A percentile compares a stretch with the other conserved stretches of the same genome.
These are phyloP conservation scores for Auricularia cornea DNA, from an alignment of 768 basidiomycete genomes.

Conservation along the genomic window DNA sequence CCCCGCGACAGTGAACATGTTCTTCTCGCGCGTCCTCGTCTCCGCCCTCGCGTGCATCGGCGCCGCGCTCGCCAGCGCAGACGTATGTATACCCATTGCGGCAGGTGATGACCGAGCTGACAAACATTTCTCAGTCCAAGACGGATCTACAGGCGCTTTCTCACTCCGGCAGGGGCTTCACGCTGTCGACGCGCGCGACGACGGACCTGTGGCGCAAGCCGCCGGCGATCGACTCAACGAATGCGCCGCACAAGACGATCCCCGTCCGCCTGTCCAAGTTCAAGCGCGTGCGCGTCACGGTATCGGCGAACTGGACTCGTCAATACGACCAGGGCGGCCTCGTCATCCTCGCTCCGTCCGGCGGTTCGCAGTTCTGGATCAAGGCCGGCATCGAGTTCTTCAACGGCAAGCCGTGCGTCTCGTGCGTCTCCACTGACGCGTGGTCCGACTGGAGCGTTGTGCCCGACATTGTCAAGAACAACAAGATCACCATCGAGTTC, in stretches of 20 bases:
- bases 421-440: not conserved
- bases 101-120: too few species aligned
- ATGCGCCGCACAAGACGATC: constrained; percentile 14
- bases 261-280: constrained; percentile 12
- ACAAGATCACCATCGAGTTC: constrained; percentile 4
- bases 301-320: constrained; percentile 19
- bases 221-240: constrained; percentile 14
- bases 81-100: too few species aligned
- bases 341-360: constrained; percentile 9
- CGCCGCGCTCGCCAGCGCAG: too few species aligned
- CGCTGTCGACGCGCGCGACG: not conserved
- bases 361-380: constrained; percentile 14
- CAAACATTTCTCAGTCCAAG: too few species aligned
- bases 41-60: too few species aligned
- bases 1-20: too few species aligned
- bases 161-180: not conserved
- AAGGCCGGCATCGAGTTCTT: constrained; percentile 26
- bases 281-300: constrained; percentile 17
- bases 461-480: not conserved
- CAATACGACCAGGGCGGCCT: constrained; percentile 26
- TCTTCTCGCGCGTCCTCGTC: too few species aligned
- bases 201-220: constrained; percentile 26
- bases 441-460: not conserved
- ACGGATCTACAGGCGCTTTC: too few species aligned
- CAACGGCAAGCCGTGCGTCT: constrained; percentile 11